Conservation (phyloP, 2,329 filamentous ascomycete species). For the Helotiales sp. region DNA sequence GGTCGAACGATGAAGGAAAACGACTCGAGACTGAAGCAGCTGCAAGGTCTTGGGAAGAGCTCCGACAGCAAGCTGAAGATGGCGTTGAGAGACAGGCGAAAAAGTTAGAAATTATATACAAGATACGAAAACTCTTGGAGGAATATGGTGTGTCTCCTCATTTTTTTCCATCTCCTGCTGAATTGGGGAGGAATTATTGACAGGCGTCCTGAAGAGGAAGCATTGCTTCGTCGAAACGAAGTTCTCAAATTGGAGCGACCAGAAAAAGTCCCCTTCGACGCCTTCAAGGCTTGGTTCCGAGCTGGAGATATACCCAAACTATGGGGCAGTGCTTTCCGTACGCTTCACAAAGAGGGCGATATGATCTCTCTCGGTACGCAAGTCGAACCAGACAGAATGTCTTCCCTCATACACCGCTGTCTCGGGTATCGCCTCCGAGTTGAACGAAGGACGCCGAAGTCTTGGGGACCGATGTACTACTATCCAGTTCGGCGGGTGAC, state of each 20-base stretch:
- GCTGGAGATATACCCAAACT: background rate
- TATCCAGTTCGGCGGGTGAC: background rate
- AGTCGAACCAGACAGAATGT: slow-evolving; percentile 11
- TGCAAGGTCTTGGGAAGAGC: background rate
- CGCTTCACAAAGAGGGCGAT: background rate
- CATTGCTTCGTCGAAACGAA: slow-evolving; percentile 11
- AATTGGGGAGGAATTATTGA: too few relatives aligned
- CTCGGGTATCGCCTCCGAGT: slow-evolving; percentile 11
- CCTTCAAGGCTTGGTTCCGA: slow-evolving; percentile 10
- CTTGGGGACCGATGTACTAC: slow-evolving; percentile 16
- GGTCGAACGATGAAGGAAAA: background rate
- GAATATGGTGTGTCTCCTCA: slow-evolving; percentile 12
- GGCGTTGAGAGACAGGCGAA: slow-evolving; percentile 1
- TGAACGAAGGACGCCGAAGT: background rate
- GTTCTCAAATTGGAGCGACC: slow-evolving; percentile 6
- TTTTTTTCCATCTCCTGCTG: too few relatives aligned
- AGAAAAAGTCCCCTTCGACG: background rate
- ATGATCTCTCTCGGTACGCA: background rate
- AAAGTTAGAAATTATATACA: slow-evolving; percentile 4
- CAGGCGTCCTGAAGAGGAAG: too few relatives aligned
- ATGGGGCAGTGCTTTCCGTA: slow-evolving; percentile 6
- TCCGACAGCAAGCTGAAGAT: background rate
- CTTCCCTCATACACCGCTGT: slow-evolving; percentile 8
- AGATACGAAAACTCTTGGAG: slow-evolving; percentile 10
- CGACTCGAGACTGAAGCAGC: background rate